Base-by-base conservation (phyloP, 345 rosid genomes). In the Citrus inodora region DNA sequence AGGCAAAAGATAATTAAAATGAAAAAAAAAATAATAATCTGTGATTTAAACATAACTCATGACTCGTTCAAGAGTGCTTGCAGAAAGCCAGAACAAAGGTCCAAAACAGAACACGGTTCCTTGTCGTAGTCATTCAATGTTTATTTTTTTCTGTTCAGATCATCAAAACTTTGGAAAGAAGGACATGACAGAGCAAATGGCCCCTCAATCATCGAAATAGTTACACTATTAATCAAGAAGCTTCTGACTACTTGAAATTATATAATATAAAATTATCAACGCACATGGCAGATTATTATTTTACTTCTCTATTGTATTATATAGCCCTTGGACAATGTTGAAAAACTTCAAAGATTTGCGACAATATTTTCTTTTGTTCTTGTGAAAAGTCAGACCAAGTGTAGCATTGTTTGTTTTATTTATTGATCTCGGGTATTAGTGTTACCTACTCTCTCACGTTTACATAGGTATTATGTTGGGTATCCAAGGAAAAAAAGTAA, bases 351-450 rank as follows among this genome's bases (percentile, higher is more conserved):
- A 28, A 63, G 58, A 64, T 63, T 60, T 46, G 62, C 14, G 22
- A 22, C 70, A 65, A 19, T 22, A 75, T 3, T 69, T 22, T 7
- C 42, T 46, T 30, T 75, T 42, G 10, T 75, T 33, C 71, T 53
- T 51, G 71, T 19, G 51, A 64, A 65, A 76, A 51, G 63, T 65
- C 63, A 16, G 79, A 53, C 71, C 72, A 53, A 60, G 27, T 46
- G 46, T 40, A 40, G 46, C 46, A 9, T 40, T 9, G 13, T 40
- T 38, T 11, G 51, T 11, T 42, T 42, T 42, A 3, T 42, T 42
- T 4, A 42, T 42, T 3, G 51, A 10, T 42, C 51, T 10, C 13
- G 14, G 48, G 48, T 11, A 42, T 9, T 9, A 10, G 48, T 11
- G 51, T 46, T 11, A 3, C 51, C 51, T 13, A 46, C 3, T 46